These are phyloP conservation scores for Trichomonas tenax DNA, from an alignment of 208 protist genomes.

Conservation along the genomic window DNA sequence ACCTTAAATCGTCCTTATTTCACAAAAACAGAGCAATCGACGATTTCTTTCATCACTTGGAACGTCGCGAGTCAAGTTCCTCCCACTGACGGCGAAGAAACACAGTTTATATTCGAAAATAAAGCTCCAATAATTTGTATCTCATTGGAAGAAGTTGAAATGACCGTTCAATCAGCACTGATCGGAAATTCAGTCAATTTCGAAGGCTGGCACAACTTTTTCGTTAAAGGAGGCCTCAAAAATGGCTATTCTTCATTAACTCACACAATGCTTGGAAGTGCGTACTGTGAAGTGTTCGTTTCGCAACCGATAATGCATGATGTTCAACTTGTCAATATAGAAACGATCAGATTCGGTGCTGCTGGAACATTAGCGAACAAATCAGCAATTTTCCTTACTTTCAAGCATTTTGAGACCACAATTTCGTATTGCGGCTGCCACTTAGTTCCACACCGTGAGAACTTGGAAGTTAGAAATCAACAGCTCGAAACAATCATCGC, in stretches of 20 bases:
- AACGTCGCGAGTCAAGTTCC: not conserved
- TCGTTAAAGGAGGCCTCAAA: not conserved
- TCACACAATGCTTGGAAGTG: not conserved
- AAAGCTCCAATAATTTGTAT: not conserved
- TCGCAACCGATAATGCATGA: not conserved
- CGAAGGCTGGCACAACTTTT: not conserved
- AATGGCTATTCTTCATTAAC: not conserved
- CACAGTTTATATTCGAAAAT: not conserved
- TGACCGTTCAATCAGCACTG: not conserved
- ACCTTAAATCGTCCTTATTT: not conserved
- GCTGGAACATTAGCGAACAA: not conserved
- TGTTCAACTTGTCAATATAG: not conserved
- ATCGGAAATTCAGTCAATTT: not conserved
- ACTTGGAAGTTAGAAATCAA: not conserved
- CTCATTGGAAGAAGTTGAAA: not conserved
- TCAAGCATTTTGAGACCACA: not conserved
- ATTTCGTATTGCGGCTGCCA: not conserved
- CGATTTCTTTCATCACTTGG: not conserved
- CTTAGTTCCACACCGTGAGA: not conserved
- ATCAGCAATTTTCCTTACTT: not conserved
- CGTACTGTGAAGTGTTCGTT: not conserved
- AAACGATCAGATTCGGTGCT: not conserved
- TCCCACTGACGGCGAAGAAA: not conserved
- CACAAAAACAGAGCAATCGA: not conserved
- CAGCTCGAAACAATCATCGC: not conserved